phyloP scores from a whole-genome alignment of 805 yeast genomes.

The Teunomyces aglyptinius region DNA sequence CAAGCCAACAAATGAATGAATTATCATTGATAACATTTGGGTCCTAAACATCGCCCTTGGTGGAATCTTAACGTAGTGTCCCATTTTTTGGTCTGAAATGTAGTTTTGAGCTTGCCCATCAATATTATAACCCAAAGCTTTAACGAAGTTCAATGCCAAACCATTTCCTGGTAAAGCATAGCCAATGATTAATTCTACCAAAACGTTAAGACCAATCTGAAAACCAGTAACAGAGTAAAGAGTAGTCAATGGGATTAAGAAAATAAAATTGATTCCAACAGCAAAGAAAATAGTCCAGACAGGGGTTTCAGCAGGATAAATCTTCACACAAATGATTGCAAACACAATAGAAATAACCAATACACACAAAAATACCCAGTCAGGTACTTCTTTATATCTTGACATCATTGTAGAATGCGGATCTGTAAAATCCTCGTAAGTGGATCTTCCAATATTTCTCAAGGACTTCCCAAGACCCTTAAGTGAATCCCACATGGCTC shows the following conservation, averaged over 20 bases:
- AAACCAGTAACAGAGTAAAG: constrained; percentile 31
- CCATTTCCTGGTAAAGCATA: constrained; percentile 39
- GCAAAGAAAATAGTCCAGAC: constrained; percentile 39
- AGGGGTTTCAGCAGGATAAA: constrained; percentile 34
- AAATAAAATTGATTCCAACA: constrained; percentile 29
- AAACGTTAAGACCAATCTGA: constrained; percentile 33
- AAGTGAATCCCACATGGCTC: constrained; percentile 12
- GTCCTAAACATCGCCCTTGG: constrained; percentile 56
- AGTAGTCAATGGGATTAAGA: constrained; percentile 31
- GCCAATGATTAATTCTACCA: constrained; percentile 37
- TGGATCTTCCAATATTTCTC: constrained; percentile 19
- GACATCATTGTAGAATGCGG: constrained; percentile 33
- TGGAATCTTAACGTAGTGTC: constrained; percentile 62
- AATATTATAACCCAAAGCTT: constrained; percentile 56
- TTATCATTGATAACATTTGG: constrained; percentile 22
- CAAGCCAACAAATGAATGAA: constrained; percentile 20
- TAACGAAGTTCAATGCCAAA: constrained; percentile 45
- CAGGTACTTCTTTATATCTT: constrained; percentile 34
- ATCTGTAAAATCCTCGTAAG: constrained; percentile 32
- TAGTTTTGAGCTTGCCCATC: constrained; percentile 57
- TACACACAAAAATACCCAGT: constrained; percentile 25
- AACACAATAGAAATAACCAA: constrained; percentile 27
- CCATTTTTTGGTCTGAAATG: constrained; percentile 57
- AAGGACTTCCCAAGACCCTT: constrained; percentile 14
- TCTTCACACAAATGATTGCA: constrained; percentile 29